These are phyloP conservation scores for Leptographium flavum DNA, from an alignment of 2,329 filamentous ascomycete species.

Conservation along the genomic window DNA sequence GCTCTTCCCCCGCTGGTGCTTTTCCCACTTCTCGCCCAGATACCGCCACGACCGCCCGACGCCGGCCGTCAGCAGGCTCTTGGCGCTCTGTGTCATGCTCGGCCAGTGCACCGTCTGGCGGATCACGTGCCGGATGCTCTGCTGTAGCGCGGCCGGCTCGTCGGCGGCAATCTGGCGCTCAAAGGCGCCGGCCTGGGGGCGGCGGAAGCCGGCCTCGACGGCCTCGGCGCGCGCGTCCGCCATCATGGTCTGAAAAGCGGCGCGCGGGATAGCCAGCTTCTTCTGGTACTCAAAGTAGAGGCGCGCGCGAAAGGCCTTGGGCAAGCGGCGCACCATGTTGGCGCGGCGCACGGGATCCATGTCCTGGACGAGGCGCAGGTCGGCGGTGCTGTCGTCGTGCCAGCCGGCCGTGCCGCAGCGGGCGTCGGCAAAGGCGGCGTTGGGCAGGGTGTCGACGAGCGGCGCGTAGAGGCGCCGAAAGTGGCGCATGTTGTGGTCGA, in stretches of 20 bases:
- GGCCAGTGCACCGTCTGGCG: slow-evolving; percentile 86
- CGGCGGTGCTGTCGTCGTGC: slow-evolving; percentile 47
- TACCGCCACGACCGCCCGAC: slow-evolving; percentile 58
- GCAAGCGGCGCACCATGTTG: slow-evolving; percentile 91
- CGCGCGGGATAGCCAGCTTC: slow-evolving; percentile 72
- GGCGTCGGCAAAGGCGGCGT: slow-evolving; percentile 61
- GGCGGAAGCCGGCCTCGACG: slow-evolving; percentile 47
- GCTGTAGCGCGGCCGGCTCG: slow-evolving; percentile 48
- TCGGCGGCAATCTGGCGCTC: slow-evolving; percentile 71
- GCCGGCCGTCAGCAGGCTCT: slow-evolving; percentile 71
- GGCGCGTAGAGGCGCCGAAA: slow-evolving; percentile 87
- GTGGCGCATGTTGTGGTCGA: slow-evolving; percentile 77
- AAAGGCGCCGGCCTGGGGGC: slow-evolving; percentile 68
- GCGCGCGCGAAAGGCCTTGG: slow-evolving; percentile 71
- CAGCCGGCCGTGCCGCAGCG: slow-evolving; percentile 44
- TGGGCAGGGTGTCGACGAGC: slow-evolving; percentile 78
- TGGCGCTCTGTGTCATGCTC: slow-evolving; percentile 73
- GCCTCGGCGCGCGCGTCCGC: slow-evolving; percentile 54
- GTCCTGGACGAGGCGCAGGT: slow-evolving; percentile 66
- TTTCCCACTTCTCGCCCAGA: slow-evolving; percentile 64
- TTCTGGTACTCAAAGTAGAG: slow-evolving; percentile 92
- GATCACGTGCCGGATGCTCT: slow-evolving; percentile 62
- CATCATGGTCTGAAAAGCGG: slow-evolving; percentile 77
- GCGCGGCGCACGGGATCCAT: slow-evolving; percentile 84
- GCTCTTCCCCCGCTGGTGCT: slow-evolving; percentile 33